Conservation (phyloP, 2,329 filamentous ascomycete species). For the Talaromyces sp. region DNA sequence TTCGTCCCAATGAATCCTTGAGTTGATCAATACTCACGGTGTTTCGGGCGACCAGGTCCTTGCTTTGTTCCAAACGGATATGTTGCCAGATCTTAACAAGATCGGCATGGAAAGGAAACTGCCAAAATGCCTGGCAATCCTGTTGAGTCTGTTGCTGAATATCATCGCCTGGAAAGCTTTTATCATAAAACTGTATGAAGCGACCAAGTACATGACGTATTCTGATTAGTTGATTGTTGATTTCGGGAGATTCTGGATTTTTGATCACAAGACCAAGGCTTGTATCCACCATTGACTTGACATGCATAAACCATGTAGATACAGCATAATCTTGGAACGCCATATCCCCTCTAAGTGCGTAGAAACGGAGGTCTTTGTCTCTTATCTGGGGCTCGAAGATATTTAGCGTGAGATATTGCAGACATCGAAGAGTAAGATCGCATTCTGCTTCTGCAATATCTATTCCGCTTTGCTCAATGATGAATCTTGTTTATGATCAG, state of each 20-base stretch:
- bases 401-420: conserved; percentile 5
- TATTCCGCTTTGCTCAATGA: neutral
- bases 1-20: neutral
- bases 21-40: neutral
- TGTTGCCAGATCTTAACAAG: conserved; percentile 3
- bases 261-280: neutral
- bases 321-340: conserved; percentile 7
- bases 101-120: neutral
- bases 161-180: neutral
- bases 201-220: neutral
- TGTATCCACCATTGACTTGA: conserved; percentile 5
- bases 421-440: conserved; percentile 6
- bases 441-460: neutral
- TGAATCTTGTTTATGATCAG: neutral
- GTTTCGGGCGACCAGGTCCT: conserved; percentile 4
- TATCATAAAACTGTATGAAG: neutral
- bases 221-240: neutral
- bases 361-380: neutral
- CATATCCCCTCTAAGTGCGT: conserved; percentile 1
- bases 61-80: neutral
- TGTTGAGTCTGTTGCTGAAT: neutral
- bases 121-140: neutral
- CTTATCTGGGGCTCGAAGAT: neutral
- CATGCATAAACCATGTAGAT: conserved; percentile 12
- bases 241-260: neutral